A percentile compares a stretch with the other conserved stretches of the same genome.
phyloP scores from a whole-genome alignment of 129 eudicot genomes.

The Dittrichia graveolens region DNA sequence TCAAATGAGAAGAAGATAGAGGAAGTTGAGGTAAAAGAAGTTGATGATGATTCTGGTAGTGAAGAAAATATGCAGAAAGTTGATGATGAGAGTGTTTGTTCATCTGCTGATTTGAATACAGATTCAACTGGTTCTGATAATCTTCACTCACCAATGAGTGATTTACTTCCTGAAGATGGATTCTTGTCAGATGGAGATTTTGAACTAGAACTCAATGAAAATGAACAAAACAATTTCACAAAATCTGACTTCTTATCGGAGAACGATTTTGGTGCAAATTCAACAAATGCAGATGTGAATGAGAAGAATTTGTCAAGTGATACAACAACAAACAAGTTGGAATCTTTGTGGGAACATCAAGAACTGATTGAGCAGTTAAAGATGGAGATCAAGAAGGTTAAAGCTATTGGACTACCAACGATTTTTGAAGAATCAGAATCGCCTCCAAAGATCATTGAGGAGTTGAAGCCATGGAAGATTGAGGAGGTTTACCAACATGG shows the following conservation, averaged over 20 bases:
- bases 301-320: conserved; percentile 31
- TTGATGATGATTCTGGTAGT: conserved; percentile 24
- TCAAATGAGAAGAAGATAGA: background rate
- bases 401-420: conserved; percentile 87
- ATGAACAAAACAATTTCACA: conserved; percentile 15
- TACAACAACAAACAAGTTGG: conserved; percentile 62
- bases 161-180: conserved; percentile 52
- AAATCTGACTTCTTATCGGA: conserved; percentile 47
- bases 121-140: conserved; percentile 35
- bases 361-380: conserved; percentile 89
- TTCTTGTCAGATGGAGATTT: conserved; percentile 70
- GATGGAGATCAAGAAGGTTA: conserved; percentile 84
- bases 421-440: conserved; percentile 91
- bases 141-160: conserved; percentile 34
- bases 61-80: conserved; percentile 23
- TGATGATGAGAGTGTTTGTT: conserved; percentile 28
- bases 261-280: conserved; percentile 42
- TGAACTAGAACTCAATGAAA: conserved; percentile 36
- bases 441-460: conserved; percentile 68
- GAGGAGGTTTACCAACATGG: conserved; percentile 64
- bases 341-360: conserved; percentile 95
- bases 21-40: conserved; percentile 16
- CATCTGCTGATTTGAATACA: conserved; percentile 31
- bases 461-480: conserved; percentile 94
- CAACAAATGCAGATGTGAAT: conserved; percentile 17